Base-by-base conservation (phyloP, 805 yeast species). In the Kodamaea restingae region DNA sequence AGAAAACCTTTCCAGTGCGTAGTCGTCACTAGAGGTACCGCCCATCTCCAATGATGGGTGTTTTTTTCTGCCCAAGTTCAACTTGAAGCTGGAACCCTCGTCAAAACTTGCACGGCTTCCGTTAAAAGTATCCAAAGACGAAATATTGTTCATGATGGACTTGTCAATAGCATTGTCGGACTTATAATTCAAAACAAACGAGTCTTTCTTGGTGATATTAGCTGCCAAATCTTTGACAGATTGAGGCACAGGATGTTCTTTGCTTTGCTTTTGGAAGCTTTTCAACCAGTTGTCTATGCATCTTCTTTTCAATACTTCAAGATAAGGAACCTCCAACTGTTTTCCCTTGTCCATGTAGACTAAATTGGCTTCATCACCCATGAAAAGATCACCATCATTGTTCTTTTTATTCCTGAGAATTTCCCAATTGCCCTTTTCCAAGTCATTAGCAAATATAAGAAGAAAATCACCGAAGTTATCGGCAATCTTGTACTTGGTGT, bases 401-500 rank as follows among this genome's bases (percentile, higher is more conserved):
- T 60, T 54, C 49, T 46, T 50, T 27, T 44, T 51, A 33, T 71
- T 66, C 29, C 73, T 82, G 50, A 80, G 80, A 38, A 91, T 70
- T 29, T 71, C 75, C 75, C 85, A 87, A 56, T 83, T 84, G 8
- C 95, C 95, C 37, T 69, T 73, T 57, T 90, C 96, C 41, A 91
- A 67, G 58, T 91, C 97, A 49, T 88, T 87, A 18, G 90, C 95
- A 57, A 88, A 81, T 37, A 75, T 73, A 39, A 88, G 67, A 38
- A 91, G 63, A 59, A 93, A 93, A 52, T 85, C 93, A 12, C 95
- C 95, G 82, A 95, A 91, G 40, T 83, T 84, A 36, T 79, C 77
- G 15, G 97, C 95, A 37, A 93, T 70, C 31, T 84, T 88, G 62
- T 76, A 88, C 59, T 91, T 91, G 26, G 83, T 78, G 65, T 91